These are phyloP conservation scores for Silene latifolia DNA, from an alignment of 148 eudicot genomes.

Conservation along the genomic window DNA sequence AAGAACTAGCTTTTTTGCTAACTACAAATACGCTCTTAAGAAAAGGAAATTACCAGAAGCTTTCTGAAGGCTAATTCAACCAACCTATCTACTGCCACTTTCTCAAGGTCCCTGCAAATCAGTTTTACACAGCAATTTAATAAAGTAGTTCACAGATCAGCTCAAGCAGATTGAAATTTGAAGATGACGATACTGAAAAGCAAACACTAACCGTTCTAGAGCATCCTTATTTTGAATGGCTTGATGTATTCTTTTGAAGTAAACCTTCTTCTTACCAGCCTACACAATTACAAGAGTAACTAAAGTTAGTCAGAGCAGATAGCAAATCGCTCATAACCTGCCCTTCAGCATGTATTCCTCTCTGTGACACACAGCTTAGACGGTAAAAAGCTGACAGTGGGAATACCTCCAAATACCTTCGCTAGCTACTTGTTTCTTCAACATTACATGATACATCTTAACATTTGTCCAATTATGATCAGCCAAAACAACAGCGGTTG, in stretches of 20 bases:
- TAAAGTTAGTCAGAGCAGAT: neutral
- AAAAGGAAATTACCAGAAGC: conserved; percentile 51
- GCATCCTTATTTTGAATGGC: conserved; percentile 42
- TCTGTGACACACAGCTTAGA: neutral
- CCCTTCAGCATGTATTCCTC: neutral
- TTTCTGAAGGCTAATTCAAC: conserved; percentile 67
- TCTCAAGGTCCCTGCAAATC: conserved; percentile 66
- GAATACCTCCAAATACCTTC: neutral
- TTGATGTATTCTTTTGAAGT: conserved; percentile 44
- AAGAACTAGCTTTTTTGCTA: neutral
- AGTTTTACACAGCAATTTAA: conserved; percentile 9
- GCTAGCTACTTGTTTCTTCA: neutral
- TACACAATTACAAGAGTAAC: conserved; percentile 24
- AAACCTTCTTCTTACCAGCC: conserved; percentile 53
- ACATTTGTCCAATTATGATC: neutral
- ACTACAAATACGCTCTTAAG: neutral
- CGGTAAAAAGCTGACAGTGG: neutral
- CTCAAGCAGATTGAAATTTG: neutral
- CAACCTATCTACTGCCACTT: conserved; percentile 64
- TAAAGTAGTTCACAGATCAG: conserved; percentile 8
- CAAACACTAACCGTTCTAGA: conserved; percentile 47
- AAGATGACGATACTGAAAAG: neutral
- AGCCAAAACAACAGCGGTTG: neutral
- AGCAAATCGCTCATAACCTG: neutral
- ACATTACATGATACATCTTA: neutral